Conservation (phyloP, 2,329 filamentous ascomycete species). For the Penicillium sp. region DNA sequence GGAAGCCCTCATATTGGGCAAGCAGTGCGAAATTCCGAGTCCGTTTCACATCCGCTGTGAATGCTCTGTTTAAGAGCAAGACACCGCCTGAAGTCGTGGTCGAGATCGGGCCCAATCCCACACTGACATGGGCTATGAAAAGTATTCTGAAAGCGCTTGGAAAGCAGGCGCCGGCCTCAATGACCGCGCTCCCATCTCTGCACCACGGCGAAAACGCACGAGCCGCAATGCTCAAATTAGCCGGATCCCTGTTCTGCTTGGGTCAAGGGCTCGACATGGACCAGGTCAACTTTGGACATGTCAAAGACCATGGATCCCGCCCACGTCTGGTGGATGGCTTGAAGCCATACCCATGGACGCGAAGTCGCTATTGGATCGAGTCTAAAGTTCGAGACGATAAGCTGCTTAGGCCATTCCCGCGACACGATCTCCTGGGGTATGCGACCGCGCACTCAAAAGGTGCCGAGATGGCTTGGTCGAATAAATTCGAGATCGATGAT, state of each 20-base stretch:
- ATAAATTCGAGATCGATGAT: slow-evolving; percentile 24
- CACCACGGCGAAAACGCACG: not conserved
- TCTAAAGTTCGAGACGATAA: slow-evolving; percentile 12
- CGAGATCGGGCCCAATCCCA: not conserved
- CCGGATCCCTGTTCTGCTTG: not conserved
- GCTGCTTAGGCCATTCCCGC: not conserved
- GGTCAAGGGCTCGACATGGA: not conserved
- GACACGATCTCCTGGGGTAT: slow-evolving; percentile 26
- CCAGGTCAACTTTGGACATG: not conserved
- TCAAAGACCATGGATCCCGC: not conserved
- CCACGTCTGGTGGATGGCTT: not conserved
- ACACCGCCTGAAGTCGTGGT: not conserved
- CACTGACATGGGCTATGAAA: not conserved
- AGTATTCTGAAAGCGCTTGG: not conserved
- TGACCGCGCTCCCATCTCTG: not conserved
- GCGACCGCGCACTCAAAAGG: slow-evolving; percentile 25
- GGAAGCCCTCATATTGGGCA: not conserved
- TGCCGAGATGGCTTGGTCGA: slow-evolving; percentile 27
- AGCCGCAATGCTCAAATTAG: not conserved
- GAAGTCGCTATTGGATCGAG: slow-evolving; percentile 12
- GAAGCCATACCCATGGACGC: not conserved
- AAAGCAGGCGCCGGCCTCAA: not conserved
- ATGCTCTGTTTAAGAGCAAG: not conserved
- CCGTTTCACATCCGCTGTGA: not conserved
- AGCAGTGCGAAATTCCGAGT: not conserved